Conservation (phyloP, 2,329 filamentous ascomycete genomes). For the Fonsecaea monophora region DNA sequence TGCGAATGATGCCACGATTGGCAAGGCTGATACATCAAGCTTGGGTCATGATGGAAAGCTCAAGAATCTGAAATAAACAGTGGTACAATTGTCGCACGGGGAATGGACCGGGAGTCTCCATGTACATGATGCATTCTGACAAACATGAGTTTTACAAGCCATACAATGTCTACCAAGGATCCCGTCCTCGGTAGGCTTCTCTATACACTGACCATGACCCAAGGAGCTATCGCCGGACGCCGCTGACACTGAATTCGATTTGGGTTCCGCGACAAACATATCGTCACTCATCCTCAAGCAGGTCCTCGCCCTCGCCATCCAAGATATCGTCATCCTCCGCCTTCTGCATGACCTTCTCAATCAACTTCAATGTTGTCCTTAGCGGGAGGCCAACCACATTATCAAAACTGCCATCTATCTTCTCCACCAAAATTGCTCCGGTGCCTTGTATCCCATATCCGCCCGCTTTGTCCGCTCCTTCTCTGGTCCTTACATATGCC, state of each 20-base stretch:
- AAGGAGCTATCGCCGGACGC: not conserved
- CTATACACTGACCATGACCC: slow-evolving; percentile 6
- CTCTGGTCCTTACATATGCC: slow-evolving; percentile 72
- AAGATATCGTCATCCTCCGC: slow-evolving; percentile 69
- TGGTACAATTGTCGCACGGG: not conserved
- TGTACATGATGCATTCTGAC: slow-evolving; percentile 27
- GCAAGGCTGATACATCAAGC: slow-evolving; percentile 29
- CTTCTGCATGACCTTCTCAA: slow-evolving; percentile 83
- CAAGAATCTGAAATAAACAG: slow-evolving; percentile 29
- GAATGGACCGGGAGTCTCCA: not conserved
- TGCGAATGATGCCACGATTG: slow-evolving; percentile 36
- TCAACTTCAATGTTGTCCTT: slow-evolving; percentile 75
- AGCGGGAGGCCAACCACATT: slow-evolving; percentile 93
- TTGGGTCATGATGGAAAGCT: slow-evolving; percentile 37
- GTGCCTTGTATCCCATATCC: slow-evolving; percentile 94
- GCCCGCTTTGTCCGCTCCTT: slow-evolving; percentile 94
- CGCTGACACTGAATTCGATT: not conserved
- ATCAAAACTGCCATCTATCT: slow-evolving; percentile 86
- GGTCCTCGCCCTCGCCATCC: slow-evolving; percentile 50
- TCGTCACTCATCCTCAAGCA: slow-evolving; percentile 46
- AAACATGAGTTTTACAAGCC: slow-evolving; percentile 18
- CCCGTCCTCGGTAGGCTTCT: not conserved
- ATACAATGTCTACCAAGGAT: slow-evolving; percentile 10
- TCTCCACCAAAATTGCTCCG: slow-evolving; percentile 84
- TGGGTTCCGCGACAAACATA: not conserved